Base-by-base conservation (phyloP, 306 rosid species). In the Amphicarpaea edgeworthii region DNA sequence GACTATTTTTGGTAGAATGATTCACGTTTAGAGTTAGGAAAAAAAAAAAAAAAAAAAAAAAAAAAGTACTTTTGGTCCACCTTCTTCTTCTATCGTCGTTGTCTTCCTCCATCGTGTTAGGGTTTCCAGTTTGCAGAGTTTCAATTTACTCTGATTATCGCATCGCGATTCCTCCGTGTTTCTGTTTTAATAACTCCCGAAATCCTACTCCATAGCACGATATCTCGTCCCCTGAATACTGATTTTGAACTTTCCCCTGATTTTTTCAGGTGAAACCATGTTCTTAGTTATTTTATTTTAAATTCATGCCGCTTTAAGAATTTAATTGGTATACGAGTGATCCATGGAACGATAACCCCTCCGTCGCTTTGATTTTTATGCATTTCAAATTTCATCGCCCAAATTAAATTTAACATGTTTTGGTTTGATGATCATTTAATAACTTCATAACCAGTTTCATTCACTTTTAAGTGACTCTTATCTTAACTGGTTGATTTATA, bases 231-330 rank as follows among this genome's bases (percentile, higher is more conserved):
- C 40, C 50, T 30, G 5, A n/a, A 55, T 26, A 20, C 68, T 69
- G 23, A 62, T 62, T 75, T 69, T 75, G 26, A 65, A 40, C 46
- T 38, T 57, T 50, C 53, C 77, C 68, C 42, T 59, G 54, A 40
- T n/a, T 50, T 68, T 30, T 73, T 78, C 80, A 68, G 86, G 86
- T 83, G 12, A 74, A 62, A 21, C 12, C 17, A 32, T 60, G 7
- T 40, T 42, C 45, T 53, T 49, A 8, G 49, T 8, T 60, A 20
- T 26, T 16, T 67, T 4, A 2, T 20, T n/a, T 57, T 21, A 28
- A 46, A 42, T 58, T 55, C 51, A 17, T 19, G 28, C 40, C 26
- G 30, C 42, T 53, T 68, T 23, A 12, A 28, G 8, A 26, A 20
- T 51, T 70, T 2, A 41, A 30, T 68, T 47, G 12, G 34, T n/a